These are phyloP conservation scores for Ormosia emarginata DNA, from an alignment of 306 rosid species.

Conservation along the genomic window DNA sequence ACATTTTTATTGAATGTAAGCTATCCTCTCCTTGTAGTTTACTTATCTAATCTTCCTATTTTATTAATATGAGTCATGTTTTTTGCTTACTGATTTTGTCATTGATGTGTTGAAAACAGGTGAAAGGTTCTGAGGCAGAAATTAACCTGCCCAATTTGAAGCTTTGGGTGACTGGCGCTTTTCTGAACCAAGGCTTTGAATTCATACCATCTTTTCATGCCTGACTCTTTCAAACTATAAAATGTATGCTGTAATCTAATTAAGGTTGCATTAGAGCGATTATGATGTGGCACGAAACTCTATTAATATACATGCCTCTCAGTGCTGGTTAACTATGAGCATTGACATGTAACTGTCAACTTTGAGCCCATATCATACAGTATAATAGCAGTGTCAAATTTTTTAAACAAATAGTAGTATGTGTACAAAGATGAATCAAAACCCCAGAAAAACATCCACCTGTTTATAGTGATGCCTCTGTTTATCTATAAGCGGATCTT, in stretches of 20 bases:
- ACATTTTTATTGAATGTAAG: slow-evolving; percentile 55
- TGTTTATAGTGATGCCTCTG: neutral
- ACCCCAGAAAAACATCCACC: neutral
- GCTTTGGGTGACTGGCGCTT: slow-evolving; percentile 70
- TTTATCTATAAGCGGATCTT: neutral
- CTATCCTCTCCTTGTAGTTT: neutral
- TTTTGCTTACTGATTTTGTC: neutral
- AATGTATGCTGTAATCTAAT: neutral
- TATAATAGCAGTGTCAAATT: neutral
- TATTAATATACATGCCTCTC: neutral
- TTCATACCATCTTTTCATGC: slow-evolving; percentile 20
- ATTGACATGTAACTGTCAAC: neutral
- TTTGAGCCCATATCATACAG: neutral
- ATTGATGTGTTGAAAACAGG: slow-evolving; percentile 38
- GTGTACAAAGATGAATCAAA: neutral
- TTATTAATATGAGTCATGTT: neutral
- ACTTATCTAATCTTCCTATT: neutral
- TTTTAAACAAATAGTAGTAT: neutral
- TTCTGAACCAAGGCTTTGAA: slow-evolving; percentile 71
- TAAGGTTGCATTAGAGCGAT: neutral
- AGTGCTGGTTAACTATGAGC: neutral
- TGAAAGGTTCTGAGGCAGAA: slow-evolving; percentile 37
- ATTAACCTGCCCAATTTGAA: slow-evolving; percentile 59
- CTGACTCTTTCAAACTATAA: neutral
- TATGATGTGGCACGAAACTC: neutral